Conservation (phyloP, 2,329 filamentous ascomycete species). For the Cladorrhinum sp. region DNA sequence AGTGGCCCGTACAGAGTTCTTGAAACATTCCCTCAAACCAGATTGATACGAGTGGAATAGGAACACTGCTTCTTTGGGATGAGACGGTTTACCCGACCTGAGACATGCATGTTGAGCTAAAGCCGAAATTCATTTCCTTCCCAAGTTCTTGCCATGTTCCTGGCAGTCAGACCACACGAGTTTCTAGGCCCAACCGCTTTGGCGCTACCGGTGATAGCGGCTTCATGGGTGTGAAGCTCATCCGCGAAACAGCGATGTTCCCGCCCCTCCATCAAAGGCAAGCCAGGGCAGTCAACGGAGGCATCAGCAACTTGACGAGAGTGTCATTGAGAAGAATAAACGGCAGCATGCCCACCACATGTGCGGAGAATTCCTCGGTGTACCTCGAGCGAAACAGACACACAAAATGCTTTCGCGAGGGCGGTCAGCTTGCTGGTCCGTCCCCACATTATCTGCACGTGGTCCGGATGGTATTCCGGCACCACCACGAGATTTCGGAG, state of each 20-base stretch:
- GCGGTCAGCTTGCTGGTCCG: neutral
- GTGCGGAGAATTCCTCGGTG: too few species aligned
- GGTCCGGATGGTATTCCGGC: conserved; percentile 8
- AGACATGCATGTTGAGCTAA: conserved; percentile 6
- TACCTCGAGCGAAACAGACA: neutral
- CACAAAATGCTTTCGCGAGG: neutral
- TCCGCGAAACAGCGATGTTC: conserved; percentile 3
- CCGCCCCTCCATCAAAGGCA: conserved; percentile 4
- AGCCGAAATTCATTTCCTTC: neutral
- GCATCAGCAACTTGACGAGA: neutral
- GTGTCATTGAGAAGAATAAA: neutral
- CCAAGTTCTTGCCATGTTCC: neutral
- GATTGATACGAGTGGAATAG: conserved; percentile 1
- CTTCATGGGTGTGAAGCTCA: neutral
- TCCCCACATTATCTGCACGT: conserved; percentile 9
- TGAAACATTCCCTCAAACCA: neutral
- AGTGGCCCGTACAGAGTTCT: too few species aligned
- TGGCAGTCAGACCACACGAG: neutral
- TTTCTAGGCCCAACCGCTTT: neutral
- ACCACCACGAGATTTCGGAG: neutral
- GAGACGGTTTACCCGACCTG: conserved; percentile 3
- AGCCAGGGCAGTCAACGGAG: neutral
- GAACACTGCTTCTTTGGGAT: neutral
- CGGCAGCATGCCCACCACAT: neutral
- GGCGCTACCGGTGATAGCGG: conserved; percentile 8